Evolutionary conservation across 208 protist genomes (phyloP).

Genomic region (Trypanosoma cruzi): DNA sequence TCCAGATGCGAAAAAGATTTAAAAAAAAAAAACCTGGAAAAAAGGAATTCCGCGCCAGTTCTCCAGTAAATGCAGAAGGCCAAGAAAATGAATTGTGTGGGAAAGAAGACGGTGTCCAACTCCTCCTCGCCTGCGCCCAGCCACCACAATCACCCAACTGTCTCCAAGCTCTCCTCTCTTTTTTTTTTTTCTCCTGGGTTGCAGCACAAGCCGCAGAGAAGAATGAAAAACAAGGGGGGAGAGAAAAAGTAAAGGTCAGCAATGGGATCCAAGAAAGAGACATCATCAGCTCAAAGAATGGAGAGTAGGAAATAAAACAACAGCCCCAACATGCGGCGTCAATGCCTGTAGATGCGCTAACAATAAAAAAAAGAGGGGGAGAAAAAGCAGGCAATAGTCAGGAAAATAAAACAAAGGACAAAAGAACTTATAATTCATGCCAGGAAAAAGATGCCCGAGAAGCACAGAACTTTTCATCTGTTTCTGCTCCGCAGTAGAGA

Average conservation of each 20-base stretch:
- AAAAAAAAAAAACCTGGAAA: background rate
- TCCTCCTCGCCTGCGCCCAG: background rate
- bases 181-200: background rate
- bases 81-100: background rate
- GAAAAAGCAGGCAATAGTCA: background rate
- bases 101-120: background rate
- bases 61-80: background rate
- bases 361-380: background rate
- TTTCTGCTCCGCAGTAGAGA: background rate
- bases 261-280: conserved; percentile 1
- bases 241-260: conserved; percentile 2
- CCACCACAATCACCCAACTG: background rate
- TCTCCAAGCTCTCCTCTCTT: background rate
- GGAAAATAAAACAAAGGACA: background rate
- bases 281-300: background rate
- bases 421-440: background rate
- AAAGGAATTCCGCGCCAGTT: background rate
- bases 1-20: background rate
- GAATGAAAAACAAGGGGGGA: conserved; percentile 6
- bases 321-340: background rate
- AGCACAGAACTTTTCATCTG: background rate
- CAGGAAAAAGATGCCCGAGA: background rate
- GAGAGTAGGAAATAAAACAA: background rate
- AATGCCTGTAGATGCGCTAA: background rate
- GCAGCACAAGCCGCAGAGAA: background rate